Conservation (phyloP, 2,329 filamentous ascomycete species). For the Neophaeococcomyces aloes region DNA sequence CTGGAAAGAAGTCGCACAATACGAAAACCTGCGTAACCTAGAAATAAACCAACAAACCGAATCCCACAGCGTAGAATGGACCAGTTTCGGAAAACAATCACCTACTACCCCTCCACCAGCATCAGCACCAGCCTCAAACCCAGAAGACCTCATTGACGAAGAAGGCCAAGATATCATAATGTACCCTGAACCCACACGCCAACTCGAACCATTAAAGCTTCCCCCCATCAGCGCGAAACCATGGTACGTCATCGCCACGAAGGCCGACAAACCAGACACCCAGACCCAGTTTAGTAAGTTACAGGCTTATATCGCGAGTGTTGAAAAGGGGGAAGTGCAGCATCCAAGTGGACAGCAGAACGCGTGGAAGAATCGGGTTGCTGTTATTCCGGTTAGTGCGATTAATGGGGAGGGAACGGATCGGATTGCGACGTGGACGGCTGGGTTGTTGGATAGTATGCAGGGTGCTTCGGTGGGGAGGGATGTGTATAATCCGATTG, state of each 20-base stretch:
- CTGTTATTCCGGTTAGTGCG: conserved; percentile 76
- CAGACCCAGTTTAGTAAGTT: conserved; percentile 64
- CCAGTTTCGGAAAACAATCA: conserved; percentile 21
- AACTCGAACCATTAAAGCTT: conserved; percentile 39
- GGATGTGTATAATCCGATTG: not conserved
- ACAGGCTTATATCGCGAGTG: conserved; percentile 56
- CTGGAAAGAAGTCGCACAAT: conserved; percentile 84
- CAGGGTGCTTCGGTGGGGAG: conserved; percentile 3
- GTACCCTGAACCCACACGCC: conserved; percentile 10
- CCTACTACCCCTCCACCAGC: too few species aligned
- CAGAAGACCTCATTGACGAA: conserved; percentile 5
- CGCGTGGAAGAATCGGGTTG: conserved; percentile 48
- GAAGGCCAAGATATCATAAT: conserved; percentile 15
- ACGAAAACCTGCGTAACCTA: conserved; percentile 68
- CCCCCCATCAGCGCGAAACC: conserved; percentile 85
- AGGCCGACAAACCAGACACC: conserved; percentile 70
- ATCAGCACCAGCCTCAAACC: conserved; percentile 1
- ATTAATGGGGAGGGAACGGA: conserved; percentile 78
- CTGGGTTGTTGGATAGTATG: conserved; percentile 31
- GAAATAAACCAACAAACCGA: conserved; percentile 56
- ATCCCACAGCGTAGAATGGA: conserved; percentile 46
- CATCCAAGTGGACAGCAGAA: conserved; percentile 67
- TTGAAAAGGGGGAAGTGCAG: conserved; percentile 50
- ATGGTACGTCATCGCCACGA: conserved; percentile 92
- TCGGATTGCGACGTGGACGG: conserved; percentile 32